A percentile compares a stretch with the other conserved stretches of the same genome.
phyloP scores from a whole-genome alignment of 768 basidiomycete species.

The Leucocoprinus birnbaumii region DNA sequence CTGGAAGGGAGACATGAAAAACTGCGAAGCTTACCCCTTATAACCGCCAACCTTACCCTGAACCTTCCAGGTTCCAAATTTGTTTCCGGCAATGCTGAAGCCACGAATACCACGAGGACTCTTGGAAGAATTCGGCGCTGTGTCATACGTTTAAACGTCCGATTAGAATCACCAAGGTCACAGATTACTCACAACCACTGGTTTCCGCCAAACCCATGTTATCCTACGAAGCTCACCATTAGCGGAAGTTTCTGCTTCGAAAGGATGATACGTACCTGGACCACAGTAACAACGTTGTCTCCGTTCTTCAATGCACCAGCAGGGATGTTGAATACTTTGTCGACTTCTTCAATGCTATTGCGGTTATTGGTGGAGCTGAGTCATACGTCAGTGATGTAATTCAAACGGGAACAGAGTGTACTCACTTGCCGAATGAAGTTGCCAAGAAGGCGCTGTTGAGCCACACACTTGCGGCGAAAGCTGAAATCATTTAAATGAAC shows the following conservation, averaged over 20 bases:
- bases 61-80: conserved; percentile 64
- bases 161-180: background rate
- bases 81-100: conserved; percentile 62
- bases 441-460: conserved; percentile 68
- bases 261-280: conserved; percentile 48
- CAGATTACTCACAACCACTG: conserved; percentile 33
- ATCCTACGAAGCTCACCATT: conserved; percentile 44
- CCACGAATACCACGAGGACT: conserved; percentile 79
- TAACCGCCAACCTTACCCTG: conserved; percentile 80
- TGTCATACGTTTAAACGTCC: background rate
- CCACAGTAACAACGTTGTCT: conserved; percentile 77
- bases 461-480: conserved; percentile 84
- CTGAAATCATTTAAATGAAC: conserved; percentile 29
- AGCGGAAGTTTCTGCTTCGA: no score
- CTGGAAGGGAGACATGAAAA: background rate
- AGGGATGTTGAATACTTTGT: conserved; percentile 65
- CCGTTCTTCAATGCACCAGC: conserved; percentile 39
- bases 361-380: conserved; percentile 64
- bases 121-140: conserved; percentile 54
- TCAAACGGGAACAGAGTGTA: background rate
- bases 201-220: conserved; percentile 79
- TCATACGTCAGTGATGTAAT: background rate
- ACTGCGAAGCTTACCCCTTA: conserved; percentile 37
- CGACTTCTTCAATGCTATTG: conserved; percentile 61
- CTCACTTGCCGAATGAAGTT: conserved; percentile 75